Percentiles rank a stretch among this genome's conserved stretches.
These are phyloP conservation scores for Danielia oregonensis DNA, from an alignment of 805 yeast species.

Conservation along the genomic window DNA sequence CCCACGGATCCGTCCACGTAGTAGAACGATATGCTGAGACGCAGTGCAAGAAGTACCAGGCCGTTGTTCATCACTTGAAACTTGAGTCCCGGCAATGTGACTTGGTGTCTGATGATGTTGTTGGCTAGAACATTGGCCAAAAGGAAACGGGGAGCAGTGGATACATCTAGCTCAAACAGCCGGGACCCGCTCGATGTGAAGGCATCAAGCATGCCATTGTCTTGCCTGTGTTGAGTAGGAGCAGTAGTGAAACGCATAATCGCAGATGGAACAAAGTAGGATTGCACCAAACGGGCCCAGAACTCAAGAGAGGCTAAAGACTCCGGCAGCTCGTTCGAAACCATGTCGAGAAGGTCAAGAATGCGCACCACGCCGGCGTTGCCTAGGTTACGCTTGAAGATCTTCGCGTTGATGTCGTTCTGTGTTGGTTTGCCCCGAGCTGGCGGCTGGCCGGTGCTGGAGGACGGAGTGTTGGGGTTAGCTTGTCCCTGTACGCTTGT, in stretches of 20 bases:
- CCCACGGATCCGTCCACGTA: slow-evolving; percentile 72
- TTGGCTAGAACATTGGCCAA: slow-evolving; percentile 50
- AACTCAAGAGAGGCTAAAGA: slow-evolving; percentile 27
- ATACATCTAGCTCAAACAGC: slow-evolving; percentile 61
- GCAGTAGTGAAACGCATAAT: slow-evolving; percentile 27
- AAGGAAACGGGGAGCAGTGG: slow-evolving; percentile 63
- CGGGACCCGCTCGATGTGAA: slow-evolving; percentile 5
- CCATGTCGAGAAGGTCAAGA: slow-evolving; percentile 37
- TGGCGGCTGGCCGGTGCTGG: background rate
- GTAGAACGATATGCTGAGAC: slow-evolving; percentile 27
- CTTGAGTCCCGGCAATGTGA: slow-evolving; percentile 34
- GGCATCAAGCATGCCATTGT: slow-evolving; percentile 1
- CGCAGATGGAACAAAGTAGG: slow-evolving; percentile 30
- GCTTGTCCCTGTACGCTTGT: background rate
- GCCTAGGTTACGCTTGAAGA: slow-evolving; percentile 38
- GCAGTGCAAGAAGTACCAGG: slow-evolving; percentile 30
- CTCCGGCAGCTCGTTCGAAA: slow-evolving; percentile 30
- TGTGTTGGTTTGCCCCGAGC: background rate
- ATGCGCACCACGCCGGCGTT: slow-evolving; percentile 40
- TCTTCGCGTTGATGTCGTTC: slow-evolving; percentile 24
- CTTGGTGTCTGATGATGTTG: slow-evolving; percentile 21
- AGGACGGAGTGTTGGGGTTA: background rate
- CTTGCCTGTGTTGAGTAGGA: slow-evolving; percentile 1
- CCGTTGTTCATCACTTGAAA: slow-evolving; percentile 41
- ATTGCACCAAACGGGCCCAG: slow-evolving; percentile 34